Conservation (phyloP, 495 filamentous ascomycete genomes). For the Tuber aestivum region DNA sequence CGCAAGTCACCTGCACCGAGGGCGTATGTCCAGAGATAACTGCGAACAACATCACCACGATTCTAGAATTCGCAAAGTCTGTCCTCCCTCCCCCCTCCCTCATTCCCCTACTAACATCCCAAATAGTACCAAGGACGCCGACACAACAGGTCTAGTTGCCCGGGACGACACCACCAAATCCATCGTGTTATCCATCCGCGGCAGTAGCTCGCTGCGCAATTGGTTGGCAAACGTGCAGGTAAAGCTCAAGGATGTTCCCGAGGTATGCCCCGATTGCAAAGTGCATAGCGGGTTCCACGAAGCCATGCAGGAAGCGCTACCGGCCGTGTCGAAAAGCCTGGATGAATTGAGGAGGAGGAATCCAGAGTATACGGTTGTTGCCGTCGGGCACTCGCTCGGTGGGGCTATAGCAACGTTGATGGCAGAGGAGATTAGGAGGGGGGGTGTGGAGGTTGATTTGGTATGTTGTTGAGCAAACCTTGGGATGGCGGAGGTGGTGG, state of each 20-base stretch:
- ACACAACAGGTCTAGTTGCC: conserved; percentile 60
- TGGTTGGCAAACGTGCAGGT: conserved; percentile 54
- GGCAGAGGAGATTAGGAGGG: conserved; percentile 51
- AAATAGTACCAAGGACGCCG: conserved; percentile 1
- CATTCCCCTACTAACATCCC: not conserved
- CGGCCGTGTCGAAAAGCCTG: conserved; percentile 45
- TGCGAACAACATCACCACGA: conserved; percentile 6
- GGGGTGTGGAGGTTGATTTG: conserved; percentile 40
- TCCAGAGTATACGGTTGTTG: conserved; percentile 49
- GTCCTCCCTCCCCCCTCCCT: not conserved
- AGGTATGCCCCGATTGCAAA: conserved; percentile 43
- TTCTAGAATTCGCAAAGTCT: conserved; percentile 13
- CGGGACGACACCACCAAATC: conserved; percentile 55
- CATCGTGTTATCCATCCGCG: conserved; percentile 65
- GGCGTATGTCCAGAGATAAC: conserved; percentile 4
- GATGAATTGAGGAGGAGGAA: conserved; percentile 41
- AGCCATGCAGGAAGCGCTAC: conserved; percentile 49
- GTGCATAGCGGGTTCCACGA: conserved; percentile 53
- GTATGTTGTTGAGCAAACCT: not conserved
- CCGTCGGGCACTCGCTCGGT: conserved; percentile 57
- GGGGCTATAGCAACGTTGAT: conserved; percentile 56
- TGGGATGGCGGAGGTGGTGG: not conserved
- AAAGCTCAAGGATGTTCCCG: conserved; percentile 39
- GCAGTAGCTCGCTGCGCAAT: conserved; percentile 56
- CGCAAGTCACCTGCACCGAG: conserved; percentile 13